phyloP scores from a whole-genome alignment of 1,139 yeast species.

The Pichia sp. region DNA sequence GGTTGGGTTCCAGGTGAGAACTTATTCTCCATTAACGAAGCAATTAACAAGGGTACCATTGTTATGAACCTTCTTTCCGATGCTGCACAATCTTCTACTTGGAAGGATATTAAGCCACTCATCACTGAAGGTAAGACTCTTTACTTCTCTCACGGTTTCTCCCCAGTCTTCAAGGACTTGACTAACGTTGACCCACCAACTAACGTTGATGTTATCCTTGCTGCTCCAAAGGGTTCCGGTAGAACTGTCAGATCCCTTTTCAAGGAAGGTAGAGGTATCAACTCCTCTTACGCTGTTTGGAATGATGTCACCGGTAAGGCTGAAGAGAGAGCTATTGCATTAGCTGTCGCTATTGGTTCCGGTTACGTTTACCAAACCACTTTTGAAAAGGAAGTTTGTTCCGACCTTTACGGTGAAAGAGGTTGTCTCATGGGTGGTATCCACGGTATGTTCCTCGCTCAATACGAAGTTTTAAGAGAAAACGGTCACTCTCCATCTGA shows the following conservation, averaged over 20 bases:
- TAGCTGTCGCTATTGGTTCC: conserved; percentile 98
- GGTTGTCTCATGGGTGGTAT: conserved; percentile 99
- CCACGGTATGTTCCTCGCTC: conserved; percentile 99
- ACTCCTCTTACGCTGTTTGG: conserved; percentile 99
- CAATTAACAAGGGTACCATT: conserved; percentile 84
- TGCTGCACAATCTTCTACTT: conserved; percentile 99
- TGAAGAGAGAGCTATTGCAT: conserved; percentile 97
- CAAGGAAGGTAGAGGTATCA: conserved; percentile 99
- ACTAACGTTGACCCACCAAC: conserved; percentile 94
- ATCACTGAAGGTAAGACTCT: conserved; percentile 95
- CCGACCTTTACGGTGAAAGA: conserved; percentile 99
- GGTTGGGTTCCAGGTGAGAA: conserved; percentile 99
- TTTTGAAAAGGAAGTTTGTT: conserved; percentile 98
- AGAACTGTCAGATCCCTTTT: conserved; percentile 98
- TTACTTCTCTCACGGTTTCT: conserved; percentile 99
- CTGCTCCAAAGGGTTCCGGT: conserved; percentile 99
- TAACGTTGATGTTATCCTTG: conserved; percentile 93
- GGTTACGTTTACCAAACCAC: conserved; percentile 99
- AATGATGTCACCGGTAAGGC: conserved; percentile 99
- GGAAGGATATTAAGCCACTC: conserved; percentile 81
- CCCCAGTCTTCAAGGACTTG: conserved; percentile 97
- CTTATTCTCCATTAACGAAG: conserved; percentile 91
- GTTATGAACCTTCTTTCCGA: conserved; percentile 97
- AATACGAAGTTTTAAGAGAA: conserved; percentile 99
- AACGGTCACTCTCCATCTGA: conserved; percentile 99